Evolutionary conservation across 2,329 filamentous ascomycete genomes (phyloP), one percentile per base, ranked within the genome.

Genomic region (Fusarium succisae): DNA sequence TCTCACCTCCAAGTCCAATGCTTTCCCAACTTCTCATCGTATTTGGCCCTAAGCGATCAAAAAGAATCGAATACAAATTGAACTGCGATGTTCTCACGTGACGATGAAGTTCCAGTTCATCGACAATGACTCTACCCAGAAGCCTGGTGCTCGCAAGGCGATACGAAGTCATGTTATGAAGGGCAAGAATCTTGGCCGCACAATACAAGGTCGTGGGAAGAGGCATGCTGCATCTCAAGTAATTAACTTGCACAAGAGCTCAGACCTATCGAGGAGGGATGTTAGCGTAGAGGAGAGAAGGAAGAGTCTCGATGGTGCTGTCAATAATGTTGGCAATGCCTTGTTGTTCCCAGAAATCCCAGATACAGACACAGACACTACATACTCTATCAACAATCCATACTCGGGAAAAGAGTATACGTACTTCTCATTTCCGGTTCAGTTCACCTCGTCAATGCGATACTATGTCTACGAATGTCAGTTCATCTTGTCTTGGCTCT

Each of bases 141-240:
- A 44, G 7, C 58, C 70, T 17, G 50, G 58, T n/a, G 47, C 67
- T 5, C 69, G 74, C 8, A 68, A 62, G 47, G 63, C 64, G 2
- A 77, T 77, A 48, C 75, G 74, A 24, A 66, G 74, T 22, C 74
- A 76, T 75, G 75, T 77, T 11, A 77, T 77, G 74, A 76, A 75
- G 57, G 74, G 74, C 30, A 76, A 69, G 53, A 77, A 77, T 44
- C 35, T 69, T 24, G 75, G 75, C 4, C 75, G 64, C 13, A 76
- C 38, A 35, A 73, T 77, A 30, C 55, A 63, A 26, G 70, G 70
- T 3, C 72, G 75, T 22, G 75, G 74, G 4, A 68, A 68, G 39
- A 76, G 63, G 51, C 66, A 77, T 53, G 74, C 72, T 22, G 39
- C 50, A 26, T 20, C 35, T 11, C 32, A 48, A 22, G 15, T 53